Conservation (phyloP, 352 stramenopile genomes). For the Phytophthora palmivora region DNA sequence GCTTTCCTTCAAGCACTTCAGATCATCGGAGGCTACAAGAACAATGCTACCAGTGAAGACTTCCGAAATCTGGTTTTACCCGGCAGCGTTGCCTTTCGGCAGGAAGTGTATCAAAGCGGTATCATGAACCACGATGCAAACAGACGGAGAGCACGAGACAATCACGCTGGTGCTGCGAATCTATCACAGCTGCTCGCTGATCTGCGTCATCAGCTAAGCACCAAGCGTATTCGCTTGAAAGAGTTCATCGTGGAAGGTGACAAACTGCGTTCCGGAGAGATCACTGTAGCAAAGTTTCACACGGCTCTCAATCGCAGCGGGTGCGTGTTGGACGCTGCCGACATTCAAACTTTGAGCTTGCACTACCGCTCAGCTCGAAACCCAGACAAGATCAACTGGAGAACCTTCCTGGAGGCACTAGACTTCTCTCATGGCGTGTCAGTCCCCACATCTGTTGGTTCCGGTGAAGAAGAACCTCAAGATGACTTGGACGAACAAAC, state of each 20-base stretch:
- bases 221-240: conserved; percentile 81
- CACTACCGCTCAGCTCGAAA: conserved; percentile 69
- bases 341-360: conserved; percentile 70
- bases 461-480: conserved; percentile 1
- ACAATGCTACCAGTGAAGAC: conserved; percentile 25
- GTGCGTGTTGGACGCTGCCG: conserved; percentile 64
- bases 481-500: conserved; percentile 33
- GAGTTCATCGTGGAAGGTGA: conserved; percentile 85
- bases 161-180: conserved; percentile 34
- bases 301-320: conserved; percentile 85
- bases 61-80: conserved; percentile 41
- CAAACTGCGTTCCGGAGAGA: conserved; percentile 81
- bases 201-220: conserved; percentile 63
- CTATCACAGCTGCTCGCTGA: conserved; percentile 60
- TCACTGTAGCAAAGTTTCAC: conserved; percentile 88
- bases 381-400: conserved; percentile 83
- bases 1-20: conserved; percentile 78
- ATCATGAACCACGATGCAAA: conserved; percentile 31
- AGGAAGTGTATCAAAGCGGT: conserved; percentile 58
- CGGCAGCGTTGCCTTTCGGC: conserved; percentile 66
- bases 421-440: conserved; percentile 48
- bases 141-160: conserved; percentile 43
- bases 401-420: conserved; percentile 67
- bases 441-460: not conserved
- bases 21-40: conserved; percentile 38